Evolutionary conservation across 192 early-diverging fungal genomes (phyloP).

Genomic region (Radiomyces spectabilis): DNA sequence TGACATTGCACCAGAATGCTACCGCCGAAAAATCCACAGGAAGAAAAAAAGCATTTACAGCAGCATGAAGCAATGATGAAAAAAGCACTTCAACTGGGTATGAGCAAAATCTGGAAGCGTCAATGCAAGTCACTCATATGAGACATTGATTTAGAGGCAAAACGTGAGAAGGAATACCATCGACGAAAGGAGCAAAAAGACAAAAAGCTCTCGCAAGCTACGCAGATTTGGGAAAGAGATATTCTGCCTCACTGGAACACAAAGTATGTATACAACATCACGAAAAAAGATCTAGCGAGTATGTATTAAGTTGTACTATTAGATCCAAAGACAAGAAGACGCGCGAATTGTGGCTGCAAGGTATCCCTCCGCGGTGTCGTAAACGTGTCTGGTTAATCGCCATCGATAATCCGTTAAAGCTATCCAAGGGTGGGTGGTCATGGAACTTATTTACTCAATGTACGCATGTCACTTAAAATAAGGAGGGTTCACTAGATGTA

Average conservation of each 20-base stretch:
- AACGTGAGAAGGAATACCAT: slow-evolving; percentile 21
- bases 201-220: slow-evolving; percentile 18
- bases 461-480: background rate
- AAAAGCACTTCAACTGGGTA: slow-evolving; percentile 23
- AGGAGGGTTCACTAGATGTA: background rate
- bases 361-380: slow-evolving; percentile 34
- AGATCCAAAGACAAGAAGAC: slow-evolving; percentile 28
- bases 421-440: slow-evolving; percentile 15
- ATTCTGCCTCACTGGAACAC: slow-evolving; percentile 32
- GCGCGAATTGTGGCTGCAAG: slow-evolving; percentile 28
- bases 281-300: background rate
- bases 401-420: slow-evolving; percentile 27
- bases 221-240: slow-evolving; percentile 26
- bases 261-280: slow-evolving; percentile 12
- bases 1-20: slow-evolving; percentile 11
- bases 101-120: background rate
- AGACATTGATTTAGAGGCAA: slow-evolving; percentile 13
- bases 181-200: slow-evolving; percentile 29
- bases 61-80: slow-evolving; percentile 36
- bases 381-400: slow-evolving; percentile 26
- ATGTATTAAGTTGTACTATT: background rate
- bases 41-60: slow-evolving; percentile 33
- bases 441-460: background rate
- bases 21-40: slow-evolving; percentile 30
- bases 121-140: background rate